phyloP scores from a whole-genome alignment of 139 green algal species.

The Auxenochlorella pyrenoidosa region DNA sequence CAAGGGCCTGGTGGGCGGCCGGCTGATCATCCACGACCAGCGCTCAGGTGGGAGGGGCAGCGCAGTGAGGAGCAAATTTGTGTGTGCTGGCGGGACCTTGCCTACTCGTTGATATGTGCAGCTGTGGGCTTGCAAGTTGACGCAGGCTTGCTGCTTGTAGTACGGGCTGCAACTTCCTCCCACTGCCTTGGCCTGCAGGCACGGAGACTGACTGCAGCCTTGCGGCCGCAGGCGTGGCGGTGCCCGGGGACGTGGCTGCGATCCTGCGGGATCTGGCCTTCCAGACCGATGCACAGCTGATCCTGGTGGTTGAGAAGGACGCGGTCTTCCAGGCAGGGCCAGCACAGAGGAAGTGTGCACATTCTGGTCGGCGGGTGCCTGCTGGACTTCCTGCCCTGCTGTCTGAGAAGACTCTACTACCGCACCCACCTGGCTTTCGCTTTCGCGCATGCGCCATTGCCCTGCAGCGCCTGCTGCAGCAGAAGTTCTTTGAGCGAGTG shows the following conservation, averaged over 20 bases:
- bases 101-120: no score
- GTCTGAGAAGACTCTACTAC: background rate
- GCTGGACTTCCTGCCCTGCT: background rate
- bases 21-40: slow-evolving; percentile 59
- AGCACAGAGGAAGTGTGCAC: slow-evolving; percentile 17
- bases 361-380: background rate
- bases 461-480: slow-evolving; percentile 68
- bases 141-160: no score
- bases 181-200: background rate
- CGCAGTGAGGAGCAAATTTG: background rate
- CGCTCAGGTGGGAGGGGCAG: background rate
- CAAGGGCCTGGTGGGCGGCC: slow-evolving; percentile 72
- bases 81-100: background rate
- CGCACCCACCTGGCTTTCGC: background rate
- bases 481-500: slow-evolving; percentile 55
- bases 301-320: slow-evolving; percentile 90
- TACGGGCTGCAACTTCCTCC: no score
- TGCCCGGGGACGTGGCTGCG: slow-evolving; percentile 64
- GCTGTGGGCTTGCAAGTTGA: no score
- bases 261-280: slow-evolving; percentile 56
- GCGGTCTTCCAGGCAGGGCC: slow-evolving; percentile 75
- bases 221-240: slow-evolving; percentile 27
- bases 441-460: background rate
- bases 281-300: slow-evolving; percentile 39
- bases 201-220: slow-evolving; percentile 59